phyloP scores from a whole-genome alignment of 2,329 filamentous ascomycete species.

The Macrophomina tecta region DNA sequence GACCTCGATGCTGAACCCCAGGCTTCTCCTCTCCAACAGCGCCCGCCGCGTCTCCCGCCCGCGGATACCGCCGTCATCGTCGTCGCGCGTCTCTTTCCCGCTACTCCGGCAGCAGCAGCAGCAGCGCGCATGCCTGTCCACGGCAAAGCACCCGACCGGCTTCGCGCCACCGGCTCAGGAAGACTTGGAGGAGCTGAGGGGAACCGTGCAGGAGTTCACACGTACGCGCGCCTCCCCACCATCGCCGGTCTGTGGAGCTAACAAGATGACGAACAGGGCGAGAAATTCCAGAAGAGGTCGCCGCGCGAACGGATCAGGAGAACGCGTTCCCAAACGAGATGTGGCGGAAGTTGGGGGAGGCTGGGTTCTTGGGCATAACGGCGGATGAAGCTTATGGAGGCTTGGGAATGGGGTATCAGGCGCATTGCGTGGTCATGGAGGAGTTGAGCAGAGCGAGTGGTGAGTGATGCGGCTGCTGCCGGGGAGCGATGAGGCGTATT shows the following conservation, averaged over 20 bases:
- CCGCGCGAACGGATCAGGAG: conserved; percentile 78
- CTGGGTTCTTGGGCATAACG: conserved; percentile 89
- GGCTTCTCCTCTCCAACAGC: conserved; percentile 12
- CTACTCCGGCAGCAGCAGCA: not conserved
- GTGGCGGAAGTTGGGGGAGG: conserved; percentile 93
- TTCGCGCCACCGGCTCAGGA: conserved; percentile 72
- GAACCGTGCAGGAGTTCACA: conserved; percentile 86
- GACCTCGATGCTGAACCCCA: conserved; percentile 5
- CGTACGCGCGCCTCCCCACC: conserved; percentile 40
- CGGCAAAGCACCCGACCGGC: conserved; percentile 67
- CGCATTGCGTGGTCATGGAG: conserved; percentile 94
- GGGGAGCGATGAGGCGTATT: not conserved
- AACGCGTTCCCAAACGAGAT: conserved; percentile 90
- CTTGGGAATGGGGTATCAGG: conserved; percentile 91
- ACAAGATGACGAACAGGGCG: conserved; percentile 57
- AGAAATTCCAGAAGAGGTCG: conserved; percentile 84
- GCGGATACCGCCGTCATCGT: not conserved
- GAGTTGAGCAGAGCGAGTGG: conserved; percentile 88
- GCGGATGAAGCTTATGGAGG: conserved; percentile 92
- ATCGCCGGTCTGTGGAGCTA: not conserved
- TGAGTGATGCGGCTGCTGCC: conserved; percentile 30
- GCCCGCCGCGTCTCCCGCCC: conserved; percentile 19
- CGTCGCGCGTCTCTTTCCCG: not conserved
- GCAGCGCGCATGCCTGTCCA: conserved; percentile 22
- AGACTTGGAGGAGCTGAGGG: conserved; percentile 80